These are phyloP conservation scores for Capronia coronata DNA, from an alignment of 2,329 filamentous ascomycete genomes.

Conservation along the genomic window DNA sequence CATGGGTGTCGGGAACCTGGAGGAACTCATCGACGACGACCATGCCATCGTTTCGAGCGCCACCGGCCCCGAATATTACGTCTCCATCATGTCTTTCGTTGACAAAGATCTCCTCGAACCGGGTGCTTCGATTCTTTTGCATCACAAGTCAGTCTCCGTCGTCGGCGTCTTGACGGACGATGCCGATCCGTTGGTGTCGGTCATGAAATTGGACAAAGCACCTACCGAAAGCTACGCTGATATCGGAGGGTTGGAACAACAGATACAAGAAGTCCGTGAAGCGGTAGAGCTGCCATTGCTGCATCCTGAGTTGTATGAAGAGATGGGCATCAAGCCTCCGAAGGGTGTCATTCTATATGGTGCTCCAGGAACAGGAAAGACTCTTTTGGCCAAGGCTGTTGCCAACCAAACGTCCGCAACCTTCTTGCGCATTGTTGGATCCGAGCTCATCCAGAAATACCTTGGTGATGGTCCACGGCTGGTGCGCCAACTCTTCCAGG, in stretches of 20 bases:
- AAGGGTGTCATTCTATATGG: slow-evolving; percentile 99
- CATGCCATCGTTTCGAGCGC: slow-evolving; percentile 97
- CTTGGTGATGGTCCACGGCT: slow-evolving; percentile 90
- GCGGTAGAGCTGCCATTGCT: slow-evolving; percentile 91
- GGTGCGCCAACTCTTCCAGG: slow-evolving; percentile 84
- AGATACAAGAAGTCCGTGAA: slow-evolving; percentile 97
- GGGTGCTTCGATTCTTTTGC: slow-evolving; percentile 86
- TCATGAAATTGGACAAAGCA: slow-evolving; percentile 99
- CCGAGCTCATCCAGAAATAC: slow-evolving; percentile 97
- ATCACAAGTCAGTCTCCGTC: slow-evolving; percentile 97
- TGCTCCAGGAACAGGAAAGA: slow-evolving; percentile 94
- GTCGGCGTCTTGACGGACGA: slow-evolving; percentile 96
- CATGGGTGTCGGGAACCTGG: slow-evolving; percentile 95
- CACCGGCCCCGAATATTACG: slow-evolving; percentile 96
- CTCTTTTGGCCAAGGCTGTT: slow-evolving; percentile 88
- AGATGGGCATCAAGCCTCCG: slow-evolving; percentile 99
- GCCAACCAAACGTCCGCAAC: slow-evolving; percentile 98
- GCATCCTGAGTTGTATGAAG: slow-evolving; percentile 95
- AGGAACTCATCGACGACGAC: slow-evolving; percentile 98
- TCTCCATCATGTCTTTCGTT: slow-evolving; percentile 99
- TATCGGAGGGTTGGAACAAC: slow-evolving; percentile 88
- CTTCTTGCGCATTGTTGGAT: slow-evolving; percentile 93
- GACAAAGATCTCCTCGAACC: slow-evolving; percentile 98
- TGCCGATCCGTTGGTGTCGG: slow-evolving; percentile 86
- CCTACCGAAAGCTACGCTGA: slow-evolving; percentile 97